Evolutionary conservation across 768 basidiomycete species (phyloP), one percentile per base, ranked within the genome.

Genomic region (Suillus variegatus): DNA sequence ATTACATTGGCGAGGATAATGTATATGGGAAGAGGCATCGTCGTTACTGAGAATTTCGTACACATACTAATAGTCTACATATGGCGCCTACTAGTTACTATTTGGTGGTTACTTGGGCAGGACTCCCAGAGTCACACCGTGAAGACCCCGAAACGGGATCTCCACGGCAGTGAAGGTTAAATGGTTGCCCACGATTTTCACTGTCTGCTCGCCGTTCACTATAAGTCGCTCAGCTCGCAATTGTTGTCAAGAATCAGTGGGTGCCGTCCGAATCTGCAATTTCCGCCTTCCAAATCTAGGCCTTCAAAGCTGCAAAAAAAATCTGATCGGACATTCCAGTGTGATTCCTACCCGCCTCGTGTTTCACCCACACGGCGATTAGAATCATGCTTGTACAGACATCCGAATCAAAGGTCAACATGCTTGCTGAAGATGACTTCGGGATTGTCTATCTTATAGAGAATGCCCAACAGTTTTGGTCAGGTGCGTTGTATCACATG

Each of bases 381-480:
- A 46, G 60, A 63, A 44, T 43, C 12, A 66, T 44, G 63, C 69
- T 70, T 56, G 62, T 72, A 16, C 75, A 70, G 49, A 55, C 68
- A 40, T 70, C 62, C 12, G 61, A 54, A 32, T 57, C 72, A 52
- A 54, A 64, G 49, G 61, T 65, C 22, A 76, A 71, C 51, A 60
- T 73, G 44, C 66, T 67, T 28, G 66, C 72, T 79, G 83, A 88
- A 73, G 90, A 91, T 69, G 86, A 86, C 52, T 81, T 91, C n/a
- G 92, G 89, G 38, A 90, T 94, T 66, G 86, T 89, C 35, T 95
- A 94, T 77, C 83, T 91, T 66, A 89, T 95, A 69, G 88, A 92
- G 68, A 91, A 86, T 64, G 86, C 91, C 52, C 92, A 92, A 68
- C 92, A 95, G 76, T 95, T 95, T 76, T 95, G 94, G 93, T 89